Evolutionary conservation across 371 early-diverging fungal genomes (phyloP).

Genomic region (Phascolomyces articulosus): DNA sequence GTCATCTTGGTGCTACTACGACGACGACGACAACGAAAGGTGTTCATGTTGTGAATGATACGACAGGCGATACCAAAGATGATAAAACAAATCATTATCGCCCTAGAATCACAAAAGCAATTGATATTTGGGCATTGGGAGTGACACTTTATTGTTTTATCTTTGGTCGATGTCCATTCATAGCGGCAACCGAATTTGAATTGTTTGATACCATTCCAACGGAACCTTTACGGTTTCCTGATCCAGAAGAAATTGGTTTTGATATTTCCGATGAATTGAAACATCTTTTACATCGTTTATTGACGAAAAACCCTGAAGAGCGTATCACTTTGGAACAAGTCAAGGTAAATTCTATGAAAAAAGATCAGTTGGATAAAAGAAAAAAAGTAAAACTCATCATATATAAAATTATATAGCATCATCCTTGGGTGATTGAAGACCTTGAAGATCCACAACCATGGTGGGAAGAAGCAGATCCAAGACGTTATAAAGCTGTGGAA

Average conservation of each 20-base stretch:
- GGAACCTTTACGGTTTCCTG: conserved; percentile 52
- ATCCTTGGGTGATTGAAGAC: conserved; percentile 88
- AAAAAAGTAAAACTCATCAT: not conserved
- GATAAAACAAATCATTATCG: conserved; percentile 10
- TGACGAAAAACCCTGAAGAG: conserved; percentile 86
- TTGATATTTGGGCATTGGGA: conserved; percentile 99
- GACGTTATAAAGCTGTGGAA: conserved; percentile 27
- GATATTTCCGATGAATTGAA: conserved; percentile 36
- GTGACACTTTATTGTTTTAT: conserved; percentile 98
- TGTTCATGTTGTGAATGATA: too few species aligned
- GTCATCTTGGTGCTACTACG: not conserved
- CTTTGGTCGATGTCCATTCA: conserved; percentile 96
- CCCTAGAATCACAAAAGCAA: conserved; percentile 78
- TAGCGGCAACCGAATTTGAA: conserved; percentile 96
- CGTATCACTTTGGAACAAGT: conserved; percentile 86
- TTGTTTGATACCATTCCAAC: conserved; percentile 89
- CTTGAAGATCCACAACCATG: conserved; percentile 58
- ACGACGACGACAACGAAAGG: not conserved
- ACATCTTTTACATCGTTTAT: conserved; percentile 71
- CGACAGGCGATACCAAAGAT: too few species aligned
- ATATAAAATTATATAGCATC: conserved; percentile 45
- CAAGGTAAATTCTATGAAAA: conserved; percentile 54
- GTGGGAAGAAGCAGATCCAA: conserved; percentile 44
- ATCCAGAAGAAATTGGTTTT: conserved; percentile 25
- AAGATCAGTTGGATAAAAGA: not conserved